phyloP scores from a whole-genome alignment of 1,284 basidiomycete genomes.

The Mixia osmundae region DNA sequence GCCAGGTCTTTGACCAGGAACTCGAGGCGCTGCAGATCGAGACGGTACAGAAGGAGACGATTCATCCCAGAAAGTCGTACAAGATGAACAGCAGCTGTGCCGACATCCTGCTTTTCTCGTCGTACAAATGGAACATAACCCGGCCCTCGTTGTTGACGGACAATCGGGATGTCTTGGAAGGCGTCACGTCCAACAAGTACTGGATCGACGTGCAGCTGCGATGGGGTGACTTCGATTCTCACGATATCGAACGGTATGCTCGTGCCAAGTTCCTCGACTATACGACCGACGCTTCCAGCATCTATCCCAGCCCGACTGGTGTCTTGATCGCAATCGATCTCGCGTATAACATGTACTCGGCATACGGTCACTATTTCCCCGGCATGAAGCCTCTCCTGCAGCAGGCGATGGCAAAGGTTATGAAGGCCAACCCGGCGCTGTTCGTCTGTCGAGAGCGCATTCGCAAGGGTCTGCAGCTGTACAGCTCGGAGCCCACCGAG shows the following conservation, averaged over 20 bases:
- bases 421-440: constrained; percentile 96
- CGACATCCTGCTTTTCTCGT: constrained; percentile 90
- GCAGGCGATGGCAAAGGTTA: constrained; percentile 98
- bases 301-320: constrained; percentile 94
- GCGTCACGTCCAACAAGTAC: constrained; percentile 93
- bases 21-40: constrained; percentile 95
- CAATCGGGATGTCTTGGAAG: constrained; percentile 85
- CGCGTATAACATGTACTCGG: constrained; percentile 97
- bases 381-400: constrained; percentile 81
- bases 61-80: constrained; percentile 96
- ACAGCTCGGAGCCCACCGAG: constrained; percentile 97
- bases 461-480: constrained; percentile 89
- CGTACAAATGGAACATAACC: constrained; percentile 79
- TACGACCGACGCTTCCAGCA: constrained; percentile 38
- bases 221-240: constrained; percentile 98
- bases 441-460: constrained; percentile 97
- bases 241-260: constrained; percentile 92
- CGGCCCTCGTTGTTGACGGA: constrained; percentile 89
- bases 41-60: constrained; percentile 98
- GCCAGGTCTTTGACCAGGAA: constrained; percentile 98
- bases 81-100: constrained; percentile 49
- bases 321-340: constrained; percentile 96
- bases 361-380: constrained; percentile 98
- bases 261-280: constrained; percentile 96
- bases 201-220: constrained; percentile 94